Conservation (phyloP, 2,329 filamentous ascomycete species). For the Onygenales sp. region DNA sequence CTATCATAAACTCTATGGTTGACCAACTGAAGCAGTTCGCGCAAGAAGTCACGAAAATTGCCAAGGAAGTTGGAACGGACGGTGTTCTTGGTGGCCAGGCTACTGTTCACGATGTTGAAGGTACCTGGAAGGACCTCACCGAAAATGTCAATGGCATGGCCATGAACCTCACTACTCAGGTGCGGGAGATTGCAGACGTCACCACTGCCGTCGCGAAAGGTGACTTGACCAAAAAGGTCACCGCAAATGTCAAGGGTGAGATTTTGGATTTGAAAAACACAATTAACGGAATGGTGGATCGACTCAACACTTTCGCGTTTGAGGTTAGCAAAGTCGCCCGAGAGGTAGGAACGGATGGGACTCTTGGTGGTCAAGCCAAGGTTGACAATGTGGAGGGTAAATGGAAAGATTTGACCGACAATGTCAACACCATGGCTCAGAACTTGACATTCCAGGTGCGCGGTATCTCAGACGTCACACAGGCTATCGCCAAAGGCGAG, state of each 20-base stretch:
- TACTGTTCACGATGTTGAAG: constrained; percentile 90
- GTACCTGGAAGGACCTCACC: constrained; percentile 93
- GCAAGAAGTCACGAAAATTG: constrained; percentile 91
- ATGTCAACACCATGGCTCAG: constrained; percentile 59
- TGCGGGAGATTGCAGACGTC: constrained; percentile 93
- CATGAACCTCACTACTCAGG: constrained; percentile 94
- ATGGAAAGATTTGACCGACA: constrained; percentile 58
- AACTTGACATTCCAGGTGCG: constrained; percentile 62
- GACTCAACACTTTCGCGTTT: constrained; percentile 54
- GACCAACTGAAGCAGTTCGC: constrained; percentile 96
- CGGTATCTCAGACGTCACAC: constrained; percentile 87
- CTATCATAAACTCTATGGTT: constrained; percentile 98
- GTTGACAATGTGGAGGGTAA: constrained; percentile 58
- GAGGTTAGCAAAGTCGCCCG: constrained; percentile 58
- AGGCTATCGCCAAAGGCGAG: constrained; percentile 90
- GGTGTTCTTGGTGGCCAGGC: constrained; percentile 90
- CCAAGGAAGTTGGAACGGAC: constrained; percentile 92
- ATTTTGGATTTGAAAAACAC: constrained; percentile 93
- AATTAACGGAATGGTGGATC: constrained; percentile 60
- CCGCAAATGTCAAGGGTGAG: constrained; percentile 85
- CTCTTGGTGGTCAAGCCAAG: constrained; percentile 54
- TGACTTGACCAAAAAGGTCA: constrained; percentile 92
- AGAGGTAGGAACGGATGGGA: constrained; percentile 56
- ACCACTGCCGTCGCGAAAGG: constrained; percentile 91
- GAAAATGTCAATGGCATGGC: constrained; percentile 98